Evolutionary conservation across 805 yeast genomes (phyloP).

Genomic region (Candida arabinofermentans): DNA sequence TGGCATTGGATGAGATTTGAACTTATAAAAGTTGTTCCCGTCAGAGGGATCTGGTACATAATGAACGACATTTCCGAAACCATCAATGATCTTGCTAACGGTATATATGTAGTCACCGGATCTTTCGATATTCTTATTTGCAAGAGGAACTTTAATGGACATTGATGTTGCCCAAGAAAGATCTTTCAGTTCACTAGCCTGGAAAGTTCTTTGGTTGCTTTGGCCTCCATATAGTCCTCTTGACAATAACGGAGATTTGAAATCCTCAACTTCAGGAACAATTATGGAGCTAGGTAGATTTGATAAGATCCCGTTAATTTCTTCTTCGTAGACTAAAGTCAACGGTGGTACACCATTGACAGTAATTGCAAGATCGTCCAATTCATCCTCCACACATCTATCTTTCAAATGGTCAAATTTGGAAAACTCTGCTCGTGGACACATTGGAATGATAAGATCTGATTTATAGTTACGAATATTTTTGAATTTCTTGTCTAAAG

Average conservation of each 20-base stretch:
- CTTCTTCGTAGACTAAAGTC: constrained; percentile 49
- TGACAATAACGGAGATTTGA: constrained; percentile 46
- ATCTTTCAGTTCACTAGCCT: constrained; percentile 33
- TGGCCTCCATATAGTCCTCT: constrained; percentile 26
- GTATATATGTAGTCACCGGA: constrained; percentile 55
- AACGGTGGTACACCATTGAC: constrained; percentile 80
- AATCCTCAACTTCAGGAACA: constrained; percentile 42
- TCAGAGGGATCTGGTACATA: constrained; percentile 34
- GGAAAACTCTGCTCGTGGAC: constrained; percentile 70
- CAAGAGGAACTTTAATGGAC: constrained; percentile 25
- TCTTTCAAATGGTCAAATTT: constrained; percentile 31
- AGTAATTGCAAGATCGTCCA: constrained; percentile 41
- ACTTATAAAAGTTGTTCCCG: constrained; percentile 38
- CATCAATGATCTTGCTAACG: constrained; percentile 59
- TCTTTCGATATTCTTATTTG: constrained; percentile 23
- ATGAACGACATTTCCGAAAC: constrained; percentile 56
- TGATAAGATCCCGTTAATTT: constrained; percentile 32
- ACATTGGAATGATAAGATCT: constrained; percentile 62
- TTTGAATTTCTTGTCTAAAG: constrained; percentile 54
- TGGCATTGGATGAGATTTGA: constrained; percentile 55
- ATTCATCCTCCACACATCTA: constrained; percentile 63
- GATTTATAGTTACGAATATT: constrained; percentile 57
- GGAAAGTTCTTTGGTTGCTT: constrained; percentile 19
- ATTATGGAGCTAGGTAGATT: constrained; percentile 26
- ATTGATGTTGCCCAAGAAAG: constrained; percentile 34